Evolutionary conservation across 2,329 filamentous ascomycete genomes (phyloP).

Genomic region (Colletotrichum musae): DNA sequence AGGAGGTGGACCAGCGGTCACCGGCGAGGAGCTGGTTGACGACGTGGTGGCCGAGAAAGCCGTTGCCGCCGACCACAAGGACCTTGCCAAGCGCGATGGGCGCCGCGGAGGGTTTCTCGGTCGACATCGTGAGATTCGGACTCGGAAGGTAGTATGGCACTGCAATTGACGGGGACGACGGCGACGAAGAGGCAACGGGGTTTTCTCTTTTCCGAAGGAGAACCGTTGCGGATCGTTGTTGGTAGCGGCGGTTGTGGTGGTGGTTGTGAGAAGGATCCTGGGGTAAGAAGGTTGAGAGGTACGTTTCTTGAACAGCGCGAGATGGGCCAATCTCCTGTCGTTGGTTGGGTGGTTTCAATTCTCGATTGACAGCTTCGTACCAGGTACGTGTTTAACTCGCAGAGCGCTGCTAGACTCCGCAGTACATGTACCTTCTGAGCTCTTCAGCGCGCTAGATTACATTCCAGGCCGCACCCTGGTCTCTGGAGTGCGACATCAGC

Average conservation of each 20-base stretch:
- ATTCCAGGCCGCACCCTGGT: conserved; percentile 31
- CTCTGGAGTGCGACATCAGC: conserved; percentile 25
- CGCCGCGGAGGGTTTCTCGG: conserved; percentile 50
- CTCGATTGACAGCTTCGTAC: conserved; percentile 28
- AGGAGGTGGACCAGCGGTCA: conserved; percentile 57
- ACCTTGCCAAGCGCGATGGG: conserved; percentile 73
- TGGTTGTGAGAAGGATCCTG: conserved; percentile 19
- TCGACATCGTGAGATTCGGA: conserved; percentile 35
- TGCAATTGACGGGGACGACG: conserved; percentile 1
- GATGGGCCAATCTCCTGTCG: conserved; percentile 25
- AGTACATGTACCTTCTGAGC: conserved; percentile 26
- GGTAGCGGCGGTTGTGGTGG: conserved; percentile 15
- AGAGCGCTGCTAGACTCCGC: too few species aligned
- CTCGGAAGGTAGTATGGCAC: conserved; percentile 5
- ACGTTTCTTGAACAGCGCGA: conserved; percentile 4
- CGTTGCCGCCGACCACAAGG: conserved; percentile 86
- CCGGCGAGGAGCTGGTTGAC: conserved; percentile 77
- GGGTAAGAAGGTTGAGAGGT: conserved; percentile 17
- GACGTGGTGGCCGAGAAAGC: conserved; percentile 87
- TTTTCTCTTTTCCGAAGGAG: background rate
- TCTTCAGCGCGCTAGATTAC: conserved; percentile 30
- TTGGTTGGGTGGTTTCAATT: conserved; percentile 16
- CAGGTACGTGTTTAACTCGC: background rate
- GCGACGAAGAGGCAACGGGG: background rate
- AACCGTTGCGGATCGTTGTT: conserved; percentile 10